Conservation (phyloP, 176 grass and related monocot genomes). For the Triticum aestivum region IWGSC_CS_RefSeq_v2.1 NC_057802.1:427456054-427456553, state of each 20-base stretch:
- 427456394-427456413: conserved; percentile 32
- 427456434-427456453: conserved; percentile 23
- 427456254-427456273: conserved; percentile 35
- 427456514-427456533: conserved; percentile 10
- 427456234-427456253: conserved; percentile 15
- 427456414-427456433: conserved; percentile 17
- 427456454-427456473: neutral
- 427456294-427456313: conserved; percentile 25
- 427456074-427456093: conserved; percentile 79
- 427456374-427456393: conserved; percentile 43
- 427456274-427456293: conserved; percentile 6
- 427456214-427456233: neutral
- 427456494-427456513: neutral
- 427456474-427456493: neutral
- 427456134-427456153: conserved; percentile 62
- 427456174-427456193: conserved; percentile 5
- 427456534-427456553: conserved; percentile 40
- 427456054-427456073: conserved; percentile 69
- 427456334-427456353: conserved; percentile 13
- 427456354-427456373: neutral
- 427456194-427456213: neutral
- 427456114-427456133: conserved; percentile 86
- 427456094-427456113: conserved; percentile 87
- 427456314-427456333: conserved; percentile 27
- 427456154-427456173: conserved; percentile 8